Conservation (phyloP, 2,329 filamentous ascomycete species). For the Fusarium siculi region DNA sequence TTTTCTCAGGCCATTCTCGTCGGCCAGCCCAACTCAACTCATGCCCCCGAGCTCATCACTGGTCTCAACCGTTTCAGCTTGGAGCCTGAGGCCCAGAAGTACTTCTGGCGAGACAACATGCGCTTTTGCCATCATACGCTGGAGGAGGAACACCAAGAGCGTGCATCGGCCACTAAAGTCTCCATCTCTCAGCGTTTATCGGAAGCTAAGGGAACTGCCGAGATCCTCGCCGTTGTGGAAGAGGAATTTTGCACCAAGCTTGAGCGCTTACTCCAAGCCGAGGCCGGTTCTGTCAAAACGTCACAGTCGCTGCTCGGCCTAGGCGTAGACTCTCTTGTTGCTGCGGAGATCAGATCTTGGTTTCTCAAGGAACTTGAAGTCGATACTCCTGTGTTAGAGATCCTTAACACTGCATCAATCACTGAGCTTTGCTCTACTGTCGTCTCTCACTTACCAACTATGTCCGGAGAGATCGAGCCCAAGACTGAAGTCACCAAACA, state of each 20-base stretch:
- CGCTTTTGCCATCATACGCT: not conserved
- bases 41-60: not conserved
- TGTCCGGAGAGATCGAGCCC: not conserved
- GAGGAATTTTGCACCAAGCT: constrained; percentile 6
- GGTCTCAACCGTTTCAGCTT: constrained; percentile 3
- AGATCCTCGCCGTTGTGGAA: not conserved
- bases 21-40: not conserved
- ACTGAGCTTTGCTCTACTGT: constrained; percentile 5
- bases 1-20: constrained; percentile 1
- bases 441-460: constrained; percentile 2
- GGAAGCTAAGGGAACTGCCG: not conserved
- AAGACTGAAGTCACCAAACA: not conserved
- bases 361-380: constrained; percentile 56
- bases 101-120: constrained; percentile 8
- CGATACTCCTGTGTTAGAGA: constrained; percentile 59
- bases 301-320: constrained; percentile 27
- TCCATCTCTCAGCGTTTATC: not conserved
- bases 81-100: not conserved
- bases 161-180: not conserved
- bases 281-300: not conserved
- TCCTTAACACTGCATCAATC: constrained; percentile 29
- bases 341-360: constrained; percentile 58
- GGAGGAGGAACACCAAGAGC: not conserved
- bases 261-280: not conserved
- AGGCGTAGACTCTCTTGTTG: constrained; percentile 47